These are phyloP conservation scores for Aspergillus pseudonomiae DNA, from an alignment of 2,329 filamentous ascomycete species.

Conservation along the genomic window DNA sequence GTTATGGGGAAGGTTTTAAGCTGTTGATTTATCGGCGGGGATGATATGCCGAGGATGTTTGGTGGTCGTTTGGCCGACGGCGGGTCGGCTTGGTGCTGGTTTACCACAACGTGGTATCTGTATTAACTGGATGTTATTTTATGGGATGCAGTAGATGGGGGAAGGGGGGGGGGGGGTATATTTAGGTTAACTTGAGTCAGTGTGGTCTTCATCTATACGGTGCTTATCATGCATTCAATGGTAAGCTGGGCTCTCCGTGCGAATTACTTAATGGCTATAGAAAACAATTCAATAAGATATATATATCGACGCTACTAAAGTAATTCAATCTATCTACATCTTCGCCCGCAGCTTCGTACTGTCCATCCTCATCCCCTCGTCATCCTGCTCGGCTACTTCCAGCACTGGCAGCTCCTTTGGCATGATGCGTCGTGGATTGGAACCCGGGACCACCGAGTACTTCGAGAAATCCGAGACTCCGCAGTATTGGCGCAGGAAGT, in stretches of 20 bases:
- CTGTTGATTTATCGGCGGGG: neutral
- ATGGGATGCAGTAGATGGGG: neutral
- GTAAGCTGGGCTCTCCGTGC: too few species aligned
- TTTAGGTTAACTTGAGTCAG: too few species aligned
- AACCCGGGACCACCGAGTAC: slow-evolving; percentile 70
- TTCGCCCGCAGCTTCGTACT: slow-evolving; percentile 54
- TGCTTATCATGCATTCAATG: too few species aligned
- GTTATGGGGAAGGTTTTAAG: neutral
- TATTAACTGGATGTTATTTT: neutral
- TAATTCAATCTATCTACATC: slow-evolving; percentile 16
- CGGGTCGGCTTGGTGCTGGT: slow-evolving; percentile 1
- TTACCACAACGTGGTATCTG: neutral
- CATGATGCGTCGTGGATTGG: slow-evolving; percentile 75
- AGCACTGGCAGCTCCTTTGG: slow-evolving; percentile 69
- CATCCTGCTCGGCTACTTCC: slow-evolving; percentile 74
- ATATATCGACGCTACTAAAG: too few species aligned
- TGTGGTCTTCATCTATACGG: too few species aligned
- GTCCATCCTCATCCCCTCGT: slow-evolving; percentile 73
- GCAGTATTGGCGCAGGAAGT: slow-evolving; percentile 69
- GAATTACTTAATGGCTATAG: too few species aligned
- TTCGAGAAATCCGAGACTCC: slow-evolving; percentile 71
- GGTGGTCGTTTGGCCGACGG: neutral
- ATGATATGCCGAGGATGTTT: slow-evolving; percentile 5
- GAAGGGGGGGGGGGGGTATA: too few species aligned
- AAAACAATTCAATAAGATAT: too few species aligned